Evolutionary conservation across 164 flowering plant species (phyloP), one percentile per base, ranked within the genome.

Genomic region (Hamamelis virginiana): DNA sequence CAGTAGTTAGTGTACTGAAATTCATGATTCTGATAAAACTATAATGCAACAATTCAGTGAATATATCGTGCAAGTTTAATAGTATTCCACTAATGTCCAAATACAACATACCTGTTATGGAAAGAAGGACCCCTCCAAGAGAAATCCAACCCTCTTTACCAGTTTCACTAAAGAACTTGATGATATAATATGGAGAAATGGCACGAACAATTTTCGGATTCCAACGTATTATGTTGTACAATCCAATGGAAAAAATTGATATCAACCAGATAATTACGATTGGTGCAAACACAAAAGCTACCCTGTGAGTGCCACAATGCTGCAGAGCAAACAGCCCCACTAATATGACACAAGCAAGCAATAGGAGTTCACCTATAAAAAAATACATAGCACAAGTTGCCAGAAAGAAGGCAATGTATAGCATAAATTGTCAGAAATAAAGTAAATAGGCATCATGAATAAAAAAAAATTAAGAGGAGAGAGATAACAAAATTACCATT

Each of bases 101-200:
- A 69, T 69, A 59, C 50, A 58, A 67, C 73, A 59, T 83, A 94
- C 98, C 98, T 67, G 98, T 90, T 43, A 85, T 85, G 11, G 81
- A 84, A 26, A 94, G 94, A 64, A 94, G 91, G 33, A 90, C 75
- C 47, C 97, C 97, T 59, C 97, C 98, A 62, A 94, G 88, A 68
- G 97, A 85, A 80, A 91, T 76, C 96, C 96, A 94, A 22, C 97
- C 98, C 70, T 86, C 90, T 83, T 75, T 86, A 44, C 97, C 97
- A 19, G 89, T 89, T 76, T 76, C 70, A 10, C 60, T 74, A 59
- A 94, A 94, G 85, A 87, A 91, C 71, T 82, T 90, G 77, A 90
- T 67, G 46, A 94, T 81, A 69, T 89, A 91, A 76, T 80, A 62
- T 38, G 98, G 98, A 66, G 96, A 90, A 53, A 91, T 23, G 19